These are phyloP conservation scores for Arthrobotrys musiformis DNA, from an alignment of 2,329 filamentous ascomycete genomes.

Conservation along the genomic window DNA sequence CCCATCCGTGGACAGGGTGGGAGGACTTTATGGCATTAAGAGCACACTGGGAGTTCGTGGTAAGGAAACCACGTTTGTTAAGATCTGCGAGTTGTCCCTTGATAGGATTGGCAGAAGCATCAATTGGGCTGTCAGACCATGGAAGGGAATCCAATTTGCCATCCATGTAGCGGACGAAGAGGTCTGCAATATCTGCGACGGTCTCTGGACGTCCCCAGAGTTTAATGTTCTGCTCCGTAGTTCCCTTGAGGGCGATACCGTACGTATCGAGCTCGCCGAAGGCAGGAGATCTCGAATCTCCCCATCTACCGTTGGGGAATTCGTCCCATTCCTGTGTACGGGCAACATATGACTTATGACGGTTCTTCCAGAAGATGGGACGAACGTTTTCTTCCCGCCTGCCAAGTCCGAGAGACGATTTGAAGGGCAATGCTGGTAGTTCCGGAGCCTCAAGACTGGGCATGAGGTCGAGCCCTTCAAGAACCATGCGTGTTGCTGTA, in stretches of 20 bases:
- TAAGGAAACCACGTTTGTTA: slow-evolving; percentile 87
- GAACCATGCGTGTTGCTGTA: slow-evolving; percentile 89
- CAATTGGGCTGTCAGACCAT: slow-evolving; percentile 92
- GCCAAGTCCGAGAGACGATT: slow-evolving; percentile 88
- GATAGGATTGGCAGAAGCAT: slow-evolving; percentile 81
- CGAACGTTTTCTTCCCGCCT: slow-evolving; percentile 93
- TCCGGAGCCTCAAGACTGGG: slow-evolving; percentile 81
- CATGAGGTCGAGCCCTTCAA: slow-evolving; percentile 86
- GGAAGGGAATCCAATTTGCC: slow-evolving; percentile 83
- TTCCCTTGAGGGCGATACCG: slow-evolving; percentile 90
- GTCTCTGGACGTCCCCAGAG: slow-evolving; percentile 89
- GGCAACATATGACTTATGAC: slow-evolving; percentile 92
- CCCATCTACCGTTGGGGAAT: slow-evolving; percentile 98
- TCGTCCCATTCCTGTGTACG: slow-evolving; percentile 99
- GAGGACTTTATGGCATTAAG: slow-evolving; percentile 90
- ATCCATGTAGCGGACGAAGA: slow-evolving; percentile 87
- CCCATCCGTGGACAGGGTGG: slow-evolving; percentile 90
- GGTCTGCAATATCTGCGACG: slow-evolving; percentile 79
- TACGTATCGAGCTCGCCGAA: slow-evolving; percentile 96
- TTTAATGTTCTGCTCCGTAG: slow-evolving; percentile 94
- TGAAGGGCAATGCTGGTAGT: slow-evolving; percentile 93
- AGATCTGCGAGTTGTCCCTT: slow-evolving; percentile 79
- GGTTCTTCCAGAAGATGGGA: slow-evolving; percentile 98
- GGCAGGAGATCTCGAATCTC: slow-evolving; percentile 92
- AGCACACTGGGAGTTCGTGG: slow-evolving; percentile 96